Conservation (phyloP, 2,329 filamentous ascomycete species). For the Ophiostoma sp. region DNA sequence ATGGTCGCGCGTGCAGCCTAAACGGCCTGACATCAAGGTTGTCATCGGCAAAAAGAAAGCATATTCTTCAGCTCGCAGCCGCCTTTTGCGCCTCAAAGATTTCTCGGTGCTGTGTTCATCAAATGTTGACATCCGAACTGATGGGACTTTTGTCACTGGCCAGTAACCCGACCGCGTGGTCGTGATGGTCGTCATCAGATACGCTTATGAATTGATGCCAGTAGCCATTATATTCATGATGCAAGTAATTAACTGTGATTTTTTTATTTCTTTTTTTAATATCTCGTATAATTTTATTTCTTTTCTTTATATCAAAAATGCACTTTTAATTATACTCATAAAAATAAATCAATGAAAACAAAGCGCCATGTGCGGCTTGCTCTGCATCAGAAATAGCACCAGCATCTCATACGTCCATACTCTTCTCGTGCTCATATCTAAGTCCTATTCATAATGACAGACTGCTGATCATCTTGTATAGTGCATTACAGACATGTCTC, state of each 20-base stretch:
- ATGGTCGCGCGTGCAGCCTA: neutral
- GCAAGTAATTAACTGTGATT: too few relatives aligned
- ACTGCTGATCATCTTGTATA: neutral
- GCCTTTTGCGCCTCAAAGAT: neutral
- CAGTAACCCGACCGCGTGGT: neutral
- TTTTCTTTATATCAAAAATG: neutral
- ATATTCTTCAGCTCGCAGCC: neutral
- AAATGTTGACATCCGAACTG: neutral
- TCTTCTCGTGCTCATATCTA: neutral
- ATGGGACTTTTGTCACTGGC: too few relatives aligned
- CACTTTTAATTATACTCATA: neutral
- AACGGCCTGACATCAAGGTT: neutral
- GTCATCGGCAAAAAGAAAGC: neutral
- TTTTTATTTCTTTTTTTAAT: neutral
- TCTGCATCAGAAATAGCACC: neutral
- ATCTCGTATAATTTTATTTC: neutral
- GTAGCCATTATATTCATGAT: neutral
- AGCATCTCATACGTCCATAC: neutral
- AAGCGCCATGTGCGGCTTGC: neutral
- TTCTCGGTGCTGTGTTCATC: neutral
- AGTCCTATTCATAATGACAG: neutral
- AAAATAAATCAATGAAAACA: neutral
- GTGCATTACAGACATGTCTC: neutral
- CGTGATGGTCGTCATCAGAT: neutral
- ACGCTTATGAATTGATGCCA: neutral